These are phyloP conservation scores for Perilla frutescens DNA, from an alignment of 257 asterid genomes.

Conservation along the genomic window DNA sequence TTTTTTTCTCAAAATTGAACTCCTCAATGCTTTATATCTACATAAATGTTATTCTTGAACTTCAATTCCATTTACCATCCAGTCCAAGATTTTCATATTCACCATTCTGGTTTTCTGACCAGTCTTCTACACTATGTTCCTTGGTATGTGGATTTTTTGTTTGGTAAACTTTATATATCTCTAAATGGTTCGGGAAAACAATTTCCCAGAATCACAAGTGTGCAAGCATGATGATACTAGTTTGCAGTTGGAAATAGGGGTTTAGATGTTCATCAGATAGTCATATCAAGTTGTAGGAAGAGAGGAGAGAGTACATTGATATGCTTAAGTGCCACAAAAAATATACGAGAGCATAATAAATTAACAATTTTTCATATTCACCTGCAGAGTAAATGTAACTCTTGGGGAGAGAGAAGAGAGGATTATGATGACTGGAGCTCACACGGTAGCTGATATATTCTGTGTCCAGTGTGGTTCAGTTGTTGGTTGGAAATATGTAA, in stretches of 20 bases:
- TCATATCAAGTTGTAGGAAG: background rate
- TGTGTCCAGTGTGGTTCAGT: conserved; percentile 70
- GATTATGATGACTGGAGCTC: conserved; percentile 72
- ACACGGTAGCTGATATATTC: conserved; percentile 75
- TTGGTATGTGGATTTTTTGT: background rate
- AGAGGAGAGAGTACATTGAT: background rate
- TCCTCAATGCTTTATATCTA: background rate
- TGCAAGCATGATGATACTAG: background rate
- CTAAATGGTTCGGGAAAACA: too few relatives aligned
- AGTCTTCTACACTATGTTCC: conserved; percentile 13
- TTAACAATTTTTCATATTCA: background rate
- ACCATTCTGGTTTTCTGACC: background rate
- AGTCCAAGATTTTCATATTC: too few relatives aligned
- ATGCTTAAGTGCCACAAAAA: too few relatives aligned
- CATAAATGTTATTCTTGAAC: background rate
- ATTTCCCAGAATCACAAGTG: background rate
- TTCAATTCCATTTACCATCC: background rate
- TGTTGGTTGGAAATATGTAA: conserved; percentile 87
- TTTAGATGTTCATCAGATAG: conserved; percentile 2
- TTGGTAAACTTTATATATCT: background rate
- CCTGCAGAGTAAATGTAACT: conserved; percentile 63
- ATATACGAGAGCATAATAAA: background rate
- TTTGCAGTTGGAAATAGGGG: background rate
- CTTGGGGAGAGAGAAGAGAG: conserved; percentile 71
- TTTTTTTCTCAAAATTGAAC: too few relatives aligned